Percentiles rank a stretch among this genome's conserved stretches.
Conservation (phyloP, 179 eudicot species). For the Beta corolliflora region DNA sequence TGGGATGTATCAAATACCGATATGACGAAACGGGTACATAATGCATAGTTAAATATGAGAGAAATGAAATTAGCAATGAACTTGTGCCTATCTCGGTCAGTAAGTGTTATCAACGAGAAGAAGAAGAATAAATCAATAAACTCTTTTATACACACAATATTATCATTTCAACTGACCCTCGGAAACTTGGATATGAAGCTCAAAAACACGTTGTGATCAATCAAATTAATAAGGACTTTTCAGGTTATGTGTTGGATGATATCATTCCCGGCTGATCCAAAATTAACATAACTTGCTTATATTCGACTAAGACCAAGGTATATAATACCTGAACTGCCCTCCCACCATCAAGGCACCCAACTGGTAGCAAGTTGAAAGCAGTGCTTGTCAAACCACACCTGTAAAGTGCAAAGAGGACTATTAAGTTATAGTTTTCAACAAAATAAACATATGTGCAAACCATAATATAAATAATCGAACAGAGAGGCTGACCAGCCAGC, state of each 20-base stretch:
- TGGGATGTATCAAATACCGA: not conserved
- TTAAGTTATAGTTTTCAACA: constrained; percentile 9
- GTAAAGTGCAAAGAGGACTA: constrained; percentile 31
- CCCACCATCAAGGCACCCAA: constrained; percentile 99
- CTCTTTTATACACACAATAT: not conserved
- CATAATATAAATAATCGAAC: not conserved
- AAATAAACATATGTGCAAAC: not conserved
- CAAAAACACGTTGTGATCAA: not conserved
- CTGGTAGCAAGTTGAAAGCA: constrained; percentile 98
- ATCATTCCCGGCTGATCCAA: too few species aligned
- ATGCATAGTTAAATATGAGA: too few species aligned
- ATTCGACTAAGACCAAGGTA: not conserved
- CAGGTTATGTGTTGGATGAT: too few species aligned
- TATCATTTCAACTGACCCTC: not conserved
- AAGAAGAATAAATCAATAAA: not conserved
- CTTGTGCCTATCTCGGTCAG: not conserved
- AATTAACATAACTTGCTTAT: not conserved
- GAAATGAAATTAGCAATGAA: not conserved
- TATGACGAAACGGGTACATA: not conserved
- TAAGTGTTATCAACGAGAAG: not conserved
- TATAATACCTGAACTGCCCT: constrained; percentile 85
- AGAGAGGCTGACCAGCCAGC: constrained; percentile 81
- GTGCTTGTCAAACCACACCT: too few species aligned
- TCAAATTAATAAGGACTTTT: not conserved
- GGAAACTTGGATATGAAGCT: not conserved